Conservation (phyloP, 1,284 basidiomycete species). For the Ceratobasidium sp. region DNA sequence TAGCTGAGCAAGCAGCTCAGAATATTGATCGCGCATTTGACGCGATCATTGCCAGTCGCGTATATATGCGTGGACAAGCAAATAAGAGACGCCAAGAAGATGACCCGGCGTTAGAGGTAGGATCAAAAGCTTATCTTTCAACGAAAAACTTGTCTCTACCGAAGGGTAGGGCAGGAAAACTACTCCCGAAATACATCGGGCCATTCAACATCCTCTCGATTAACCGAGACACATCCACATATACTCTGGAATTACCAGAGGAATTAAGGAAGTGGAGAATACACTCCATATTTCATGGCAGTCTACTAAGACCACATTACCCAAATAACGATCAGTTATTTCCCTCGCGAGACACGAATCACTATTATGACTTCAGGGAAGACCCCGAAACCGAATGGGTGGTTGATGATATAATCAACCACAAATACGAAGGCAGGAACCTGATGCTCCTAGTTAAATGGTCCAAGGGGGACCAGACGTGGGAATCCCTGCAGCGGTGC, state of each 20-base stretch:
- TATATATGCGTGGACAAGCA: conserved; percentile 51
- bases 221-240: not conserved
- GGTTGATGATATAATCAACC: no score
- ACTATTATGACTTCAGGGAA: conserved; percentile 14
- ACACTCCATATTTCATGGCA: conserved; percentile 49
- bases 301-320: conserved; percentile 48
- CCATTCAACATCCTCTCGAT: conserved; percentile 10
- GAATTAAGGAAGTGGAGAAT: conserved; percentile 46
- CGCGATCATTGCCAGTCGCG: conserved; percentile 52
- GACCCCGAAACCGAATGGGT: conserved; percentile 21
- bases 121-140: conserved; percentile 56
- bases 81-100: conserved; percentile 50
- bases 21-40: conserved; percentile 34
- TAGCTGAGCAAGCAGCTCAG: not conserved
- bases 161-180: conserved; percentile 17
- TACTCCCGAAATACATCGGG: conserved; percentile 43
- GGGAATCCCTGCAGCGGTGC: conserved; percentile 1
- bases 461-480: conserved; percentile 7
- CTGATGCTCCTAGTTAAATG: not conserved
- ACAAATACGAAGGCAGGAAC: not conserved
- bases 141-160: conserved; percentile 56
- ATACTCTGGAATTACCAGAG: conserved; percentile 50
- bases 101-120: conserved; percentile 48
- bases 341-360: not conserved
- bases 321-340: conserved; percentile 49